Base-by-base conservation (phyloP, 139 green algal species). In the Chlorella sp. region DNA sequence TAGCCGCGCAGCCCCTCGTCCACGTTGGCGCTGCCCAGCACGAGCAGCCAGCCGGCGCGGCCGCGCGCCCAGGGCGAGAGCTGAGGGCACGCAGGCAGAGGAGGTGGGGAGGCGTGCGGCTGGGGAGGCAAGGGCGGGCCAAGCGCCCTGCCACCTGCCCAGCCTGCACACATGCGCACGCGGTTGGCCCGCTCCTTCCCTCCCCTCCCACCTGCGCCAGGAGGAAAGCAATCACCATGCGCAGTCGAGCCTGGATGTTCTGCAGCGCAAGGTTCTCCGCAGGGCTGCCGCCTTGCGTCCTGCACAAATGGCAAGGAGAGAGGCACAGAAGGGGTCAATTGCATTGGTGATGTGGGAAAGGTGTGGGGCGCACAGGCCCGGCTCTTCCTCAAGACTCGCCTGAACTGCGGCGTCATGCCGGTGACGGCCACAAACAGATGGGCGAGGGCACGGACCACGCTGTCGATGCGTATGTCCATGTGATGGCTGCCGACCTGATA, bases 181-280 rank as follows among this genome's bases (percentile, higher is more conserved):
- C 7, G 7, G 48, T 56, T 17, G 8, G 48, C 7, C 48, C 7
- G 7, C 8, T 17, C 4, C 4, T 8, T 21, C 8, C 11, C 56
- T 63, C 11, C 56, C 21, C 56, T 27, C 45, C 1, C 48, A 79
- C 55, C 84, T 97, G 93, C 0, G 93, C 94, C 60, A 98, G 81
- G 36, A 97, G 77, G 87, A 98, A 99, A 2, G 95, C 89, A 25
- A 98, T 46, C 43, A 99, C 96, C 96, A 99, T 99, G 71, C 96
- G 87, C 58, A 98, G 83, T 19, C 95, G 84, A 0, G 96, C 96
- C 82, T 95, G 89, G 66, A 97, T 94, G 84, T 97, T 97, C 83
- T 98, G 95, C 76, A 98, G 87, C 5, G 96, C 96, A 53, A 98
- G 84, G 84, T 98, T 98, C 85, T 99, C 95, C 0, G 87, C 80